phyloP scores from a whole-genome alignment of 164 flowering plant genomes.

The Stephania cephalantha region DNA sequence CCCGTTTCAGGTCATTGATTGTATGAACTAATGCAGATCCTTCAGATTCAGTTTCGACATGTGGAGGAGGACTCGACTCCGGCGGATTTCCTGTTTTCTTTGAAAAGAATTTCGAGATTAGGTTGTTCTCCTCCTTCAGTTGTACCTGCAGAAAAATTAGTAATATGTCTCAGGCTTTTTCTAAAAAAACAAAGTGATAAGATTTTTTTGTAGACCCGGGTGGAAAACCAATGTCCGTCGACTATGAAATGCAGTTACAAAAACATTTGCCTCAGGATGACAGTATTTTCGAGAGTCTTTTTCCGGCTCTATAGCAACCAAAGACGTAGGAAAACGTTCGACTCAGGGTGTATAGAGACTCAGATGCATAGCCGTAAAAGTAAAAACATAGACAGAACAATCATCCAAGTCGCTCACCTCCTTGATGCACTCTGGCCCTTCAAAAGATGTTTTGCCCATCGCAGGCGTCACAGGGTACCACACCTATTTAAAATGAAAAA shows the following conservation, averaged over 20 bases:
- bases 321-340: background rate
- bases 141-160: conserved; percentile 33
- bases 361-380: background rate
- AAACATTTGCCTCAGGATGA: no score
- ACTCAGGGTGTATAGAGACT: background rate
- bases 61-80: conserved; percentile 13
- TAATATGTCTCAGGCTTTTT: background rate
- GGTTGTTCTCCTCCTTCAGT: conserved; percentile 42
- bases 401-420: conserved; percentile 39
- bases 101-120: conserved; percentile 60
- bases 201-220: background rate
- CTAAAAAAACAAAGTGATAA: no score
- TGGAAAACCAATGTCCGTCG: background rate
- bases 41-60: conserved; percentile 10
- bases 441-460: conserved; percentile 73
- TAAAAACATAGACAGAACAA: background rate
- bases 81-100: conserved; percentile 24
- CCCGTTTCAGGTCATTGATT: conserved; percentile 25
- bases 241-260: no score
- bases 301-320: no score
- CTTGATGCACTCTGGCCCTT: conserved; percentile 81
- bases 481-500: conserved; percentile 31
- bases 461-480: conserved; percentile 88
- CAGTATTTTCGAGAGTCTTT: no score
- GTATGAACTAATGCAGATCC: conserved; percentile 11